Percentiles rank a stretch among this genome's conserved stretches.
Conservation (phyloP, 2,329 filamentous ascomycete species). For the Westerdykella ornata region DNA sequence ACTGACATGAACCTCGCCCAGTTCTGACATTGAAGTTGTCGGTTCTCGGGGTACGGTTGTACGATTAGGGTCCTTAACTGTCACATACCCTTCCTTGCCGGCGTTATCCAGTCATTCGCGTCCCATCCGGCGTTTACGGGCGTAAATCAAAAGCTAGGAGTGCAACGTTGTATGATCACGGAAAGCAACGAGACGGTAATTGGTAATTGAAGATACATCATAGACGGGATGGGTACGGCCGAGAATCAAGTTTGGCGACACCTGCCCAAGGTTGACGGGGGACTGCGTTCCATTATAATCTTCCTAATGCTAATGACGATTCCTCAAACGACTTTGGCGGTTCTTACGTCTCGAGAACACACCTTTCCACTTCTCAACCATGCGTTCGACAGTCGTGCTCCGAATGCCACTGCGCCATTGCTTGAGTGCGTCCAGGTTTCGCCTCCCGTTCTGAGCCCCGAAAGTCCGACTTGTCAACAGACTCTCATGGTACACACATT, state of each 20-base stretch:
- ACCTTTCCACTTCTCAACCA: slow-evolving; percentile 7
- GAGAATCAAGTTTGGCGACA: slow-evolving; percentile 9
- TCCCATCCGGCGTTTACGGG: no score
- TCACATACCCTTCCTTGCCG: no score
- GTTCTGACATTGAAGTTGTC: no score
- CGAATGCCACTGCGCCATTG: slow-evolving; percentile 24
- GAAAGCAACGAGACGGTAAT: slow-evolving; percentile 9
- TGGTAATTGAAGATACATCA: no score
- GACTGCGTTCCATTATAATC: slow-evolving; percentile 17
- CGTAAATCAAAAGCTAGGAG: slow-evolving; percentile 7
- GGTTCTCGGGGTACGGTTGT: no score
- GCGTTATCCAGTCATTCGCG: no score
- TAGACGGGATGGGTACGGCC: slow-evolving; percentile 4
- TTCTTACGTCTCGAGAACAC: slow-evolving; percentile 13
- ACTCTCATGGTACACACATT: slow-evolving; percentile 67
- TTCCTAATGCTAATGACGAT: slow-evolving; percentile 33
- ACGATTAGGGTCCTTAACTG: no score
- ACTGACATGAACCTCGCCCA: no score
- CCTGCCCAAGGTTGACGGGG: slow-evolving; percentile 10
- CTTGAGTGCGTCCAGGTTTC: slow-evolving; percentile 64
- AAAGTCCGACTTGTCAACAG: slow-evolving; percentile 42
- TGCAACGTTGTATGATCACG: slow-evolving; percentile 15
- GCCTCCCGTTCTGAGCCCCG: slow-evolving; percentile 55
- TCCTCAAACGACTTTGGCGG: slow-evolving; percentile 20
- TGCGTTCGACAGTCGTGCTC: slow-evolving; percentile 17